Percentiles rank a stretch among this genome's conserved stretches.
phyloP scores from a whole-genome alignment of 208 protist genomes.

The Leishmania braziliensis region DNA sequence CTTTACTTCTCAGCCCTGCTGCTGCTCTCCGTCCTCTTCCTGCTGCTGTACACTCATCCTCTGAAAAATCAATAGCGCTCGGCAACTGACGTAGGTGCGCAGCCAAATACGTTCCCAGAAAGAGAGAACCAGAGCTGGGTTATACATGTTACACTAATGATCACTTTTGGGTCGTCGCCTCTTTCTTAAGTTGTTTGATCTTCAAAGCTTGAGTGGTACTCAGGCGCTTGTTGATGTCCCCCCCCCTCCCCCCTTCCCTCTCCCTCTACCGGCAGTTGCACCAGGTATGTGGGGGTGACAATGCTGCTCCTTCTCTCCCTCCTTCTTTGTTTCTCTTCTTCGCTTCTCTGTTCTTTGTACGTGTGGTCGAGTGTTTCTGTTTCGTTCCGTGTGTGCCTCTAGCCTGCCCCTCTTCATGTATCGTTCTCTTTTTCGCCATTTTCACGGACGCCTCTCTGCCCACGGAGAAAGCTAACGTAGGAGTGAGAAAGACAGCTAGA shows the following conservation, averaged over 20 bases:
- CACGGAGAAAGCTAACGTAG: not conserved
- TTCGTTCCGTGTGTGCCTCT: not conserved
- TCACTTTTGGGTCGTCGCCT: not conserved
- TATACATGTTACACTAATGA: not conserved
- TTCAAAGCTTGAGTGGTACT: not conserved
- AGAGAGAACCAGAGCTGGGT: not conserved
- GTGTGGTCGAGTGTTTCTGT: not conserved
- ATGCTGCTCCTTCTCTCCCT: too few relatives aligned
- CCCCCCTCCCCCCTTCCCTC: not conserved
- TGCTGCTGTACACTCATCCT: not conserved
- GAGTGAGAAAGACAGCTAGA: not conserved
- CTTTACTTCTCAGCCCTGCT: not conserved
- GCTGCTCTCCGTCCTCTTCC: too few relatives aligned
- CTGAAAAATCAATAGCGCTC: not conserved
- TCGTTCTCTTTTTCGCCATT: not conserved
- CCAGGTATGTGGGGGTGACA: too few relatives aligned
- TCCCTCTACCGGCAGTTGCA: not conserved
- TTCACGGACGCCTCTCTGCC: not conserved
- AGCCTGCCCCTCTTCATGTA: not conserved
- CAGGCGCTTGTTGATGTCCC: not conserved
- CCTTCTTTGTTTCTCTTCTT: not conserved
- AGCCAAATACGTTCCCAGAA: not conserved
- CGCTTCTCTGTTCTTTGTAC: not conserved
- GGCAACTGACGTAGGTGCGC: not conserved
- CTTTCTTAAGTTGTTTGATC: not conserved